Evolutionary conservation across 2,329 filamentous ascomycete genomes (phyloP).

Genomic region (Nigrograna mackinnonii): DNA sequence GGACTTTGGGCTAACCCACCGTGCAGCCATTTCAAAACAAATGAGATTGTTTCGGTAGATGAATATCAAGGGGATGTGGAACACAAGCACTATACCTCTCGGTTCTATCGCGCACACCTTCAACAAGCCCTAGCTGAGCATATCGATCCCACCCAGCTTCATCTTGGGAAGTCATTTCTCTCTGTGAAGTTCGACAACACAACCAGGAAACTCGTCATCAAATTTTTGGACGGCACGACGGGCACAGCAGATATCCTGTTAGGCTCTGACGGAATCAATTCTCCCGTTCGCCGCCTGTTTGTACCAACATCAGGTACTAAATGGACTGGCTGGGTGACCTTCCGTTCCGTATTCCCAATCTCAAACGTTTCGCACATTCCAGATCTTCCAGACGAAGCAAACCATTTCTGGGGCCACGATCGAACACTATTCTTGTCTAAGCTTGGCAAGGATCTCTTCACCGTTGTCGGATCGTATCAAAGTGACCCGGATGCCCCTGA

Average conservation of each 20-base stretch:
- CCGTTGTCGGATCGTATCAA: conserved; percentile 32
- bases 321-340: conserved; percentile 44
- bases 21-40: conserved; percentile 40
- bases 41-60: conserved; percentile 40
- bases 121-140: conserved; percentile 37
- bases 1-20: background rate
- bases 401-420: conserved; percentile 39
- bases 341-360: conserved; percentile 40
- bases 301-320: conserved; percentile 31
- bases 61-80: conserved; percentile 31
- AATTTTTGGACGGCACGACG: conserved; percentile 34
- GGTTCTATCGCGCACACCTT: conserved; percentile 41
- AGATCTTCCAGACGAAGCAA: conserved; percentile 38
- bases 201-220: conserved; percentile 20
- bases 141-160: conserved; percentile 31
- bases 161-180: conserved; percentile 31
- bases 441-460: conserved; percentile 28
- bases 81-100: conserved; percentile 35
- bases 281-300: conserved; percentile 29
- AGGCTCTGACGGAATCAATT: conserved; percentile 43
- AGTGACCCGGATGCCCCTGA: conserved; percentile 25
- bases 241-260: conserved; percentile 33
- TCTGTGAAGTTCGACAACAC: conserved; percentile 9
- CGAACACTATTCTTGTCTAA: conserved; percentile 36
- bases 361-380: conserved; percentile 34